phyloP scores from a whole-genome alignment of 768 basidiomycete species.

The Inosperma sp. region DNA sequence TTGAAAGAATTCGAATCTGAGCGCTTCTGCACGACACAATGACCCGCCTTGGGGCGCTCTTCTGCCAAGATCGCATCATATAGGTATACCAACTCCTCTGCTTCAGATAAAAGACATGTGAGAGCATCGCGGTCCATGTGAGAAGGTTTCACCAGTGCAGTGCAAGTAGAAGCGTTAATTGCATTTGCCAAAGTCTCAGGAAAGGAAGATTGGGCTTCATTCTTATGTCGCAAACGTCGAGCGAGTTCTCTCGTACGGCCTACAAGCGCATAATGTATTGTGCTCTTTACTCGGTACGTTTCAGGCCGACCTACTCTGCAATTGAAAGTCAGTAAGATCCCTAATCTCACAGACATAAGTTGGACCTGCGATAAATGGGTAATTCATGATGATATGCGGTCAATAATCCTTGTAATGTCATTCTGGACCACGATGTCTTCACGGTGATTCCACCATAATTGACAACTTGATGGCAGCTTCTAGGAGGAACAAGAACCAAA shows the following conservation, averaged over 20 bases:
- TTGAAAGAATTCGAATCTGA: conserved; percentile 8
- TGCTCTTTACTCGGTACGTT: conserved; percentile 69
- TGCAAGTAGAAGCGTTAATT: neutral
- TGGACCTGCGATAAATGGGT: conserved; percentile 73
- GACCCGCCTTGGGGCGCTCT: conserved; percentile 32
- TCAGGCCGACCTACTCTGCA: conserved; percentile 75
- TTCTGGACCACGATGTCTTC: conserved; percentile 84
- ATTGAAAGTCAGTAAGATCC: neutral
- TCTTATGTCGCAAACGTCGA: conserved; percentile 5
- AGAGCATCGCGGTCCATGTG: neutral
- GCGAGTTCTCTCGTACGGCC: conserved; percentile 28
- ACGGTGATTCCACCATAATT: conserved; percentile 77
- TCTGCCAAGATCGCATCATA: conserved; percentile 50
- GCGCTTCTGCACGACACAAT: conserved; percentile 2
- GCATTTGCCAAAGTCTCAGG: neutral
- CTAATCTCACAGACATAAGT: neutral
- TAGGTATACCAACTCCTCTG: conserved; percentile 37
- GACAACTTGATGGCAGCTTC: conserved; percentile 80
- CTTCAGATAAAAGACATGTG: conserved; percentile 11
- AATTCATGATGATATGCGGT: conserved; percentile 68
- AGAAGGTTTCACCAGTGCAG: neutral
- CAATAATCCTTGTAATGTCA: conserved; percentile 60
- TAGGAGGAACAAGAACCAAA: conserved; percentile 73
- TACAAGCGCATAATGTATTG: conserved; percentile 51
- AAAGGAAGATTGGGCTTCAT: neutral